These are phyloP conservation scores for bread wheat (Triticum aestivum) DNA, from an alignment of 176 grass and related monocot genomes.

Conservation along the genomic window DNA sequence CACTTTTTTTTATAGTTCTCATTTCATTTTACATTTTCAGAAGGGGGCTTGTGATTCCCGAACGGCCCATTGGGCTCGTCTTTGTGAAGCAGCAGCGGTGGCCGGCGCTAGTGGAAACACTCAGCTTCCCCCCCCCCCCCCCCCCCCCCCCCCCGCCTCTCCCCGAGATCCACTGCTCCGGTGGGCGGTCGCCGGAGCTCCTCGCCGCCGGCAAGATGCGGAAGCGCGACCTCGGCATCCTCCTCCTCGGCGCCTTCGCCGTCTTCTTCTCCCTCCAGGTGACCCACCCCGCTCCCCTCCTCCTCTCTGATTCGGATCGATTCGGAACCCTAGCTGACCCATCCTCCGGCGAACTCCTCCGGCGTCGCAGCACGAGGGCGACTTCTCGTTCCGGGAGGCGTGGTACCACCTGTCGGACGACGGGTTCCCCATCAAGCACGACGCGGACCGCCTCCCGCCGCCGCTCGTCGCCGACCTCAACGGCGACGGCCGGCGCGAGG, in stretches of 20 bases:
- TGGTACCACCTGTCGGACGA: conserved; percentile 91
- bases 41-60: too few species aligned
- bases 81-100: too few species aligned
- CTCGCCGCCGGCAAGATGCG: conserved; percentile 39
- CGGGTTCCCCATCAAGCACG: conserved; percentile 86
- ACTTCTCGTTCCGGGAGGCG: conserved; percentile 88
- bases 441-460: conserved; percentile 79
- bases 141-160: too few species aligned
- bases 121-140: too few species aligned
- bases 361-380: conserved; percentile 66
- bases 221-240: conserved; percentile 87
- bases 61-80: too few species aligned
- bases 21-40: too few species aligned
- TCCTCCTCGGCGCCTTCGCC: conserved; percentile 90
- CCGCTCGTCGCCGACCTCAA: conserved; percentile 92
- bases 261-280: conserved; percentile 97
- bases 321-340: conserved; percentile 13
- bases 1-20: too few species aligned
- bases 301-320: background rate
- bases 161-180: too few species aligned
- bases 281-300: background rate
- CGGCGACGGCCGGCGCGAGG: conserved; percentile 79
- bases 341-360: background rate
- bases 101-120: too few species aligned
- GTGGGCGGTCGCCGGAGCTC: background rate